Conservation (phyloP, 306 rosid genomes). For the Citrullus mucosospermus region DNA sequence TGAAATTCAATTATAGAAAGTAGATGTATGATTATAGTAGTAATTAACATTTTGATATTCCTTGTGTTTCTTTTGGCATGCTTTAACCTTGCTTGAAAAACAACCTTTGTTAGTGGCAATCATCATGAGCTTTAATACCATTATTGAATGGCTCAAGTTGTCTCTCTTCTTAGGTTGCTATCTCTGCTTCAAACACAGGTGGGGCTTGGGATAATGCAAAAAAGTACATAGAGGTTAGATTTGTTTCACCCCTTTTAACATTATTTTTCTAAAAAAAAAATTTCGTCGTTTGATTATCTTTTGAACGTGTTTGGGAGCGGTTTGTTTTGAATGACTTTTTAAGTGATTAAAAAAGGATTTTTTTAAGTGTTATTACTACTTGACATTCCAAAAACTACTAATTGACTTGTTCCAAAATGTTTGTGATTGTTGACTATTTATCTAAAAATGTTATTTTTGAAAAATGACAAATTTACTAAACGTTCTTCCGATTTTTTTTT, state of each 20-base stretch:
- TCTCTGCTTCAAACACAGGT: slow-evolving; percentile 62
- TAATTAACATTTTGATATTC: background rate
- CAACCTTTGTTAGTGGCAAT: background rate
- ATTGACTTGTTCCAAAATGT: background rate
- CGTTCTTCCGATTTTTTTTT: background rate
- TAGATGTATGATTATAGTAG: background rate
- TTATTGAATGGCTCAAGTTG: background rate
- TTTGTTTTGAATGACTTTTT: background rate
- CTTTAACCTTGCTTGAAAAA: background rate
- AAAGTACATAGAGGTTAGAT: slow-evolving; percentile 49
- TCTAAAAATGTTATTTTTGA: background rate
- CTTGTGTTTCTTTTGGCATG: background rate
- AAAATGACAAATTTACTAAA: background rate
- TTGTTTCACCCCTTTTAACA: background rate
- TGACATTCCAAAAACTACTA: background rate
- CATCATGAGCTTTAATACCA: background rate
- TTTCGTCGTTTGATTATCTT: background rate
- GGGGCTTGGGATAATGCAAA: slow-evolving; percentile 67
- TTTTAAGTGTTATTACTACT: too few relatives aligned
- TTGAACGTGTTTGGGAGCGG: background rate
- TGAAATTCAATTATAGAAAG: background rate
- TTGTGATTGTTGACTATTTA: background rate
- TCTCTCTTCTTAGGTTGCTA: slow-evolving; percentile 30
- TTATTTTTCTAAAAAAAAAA: background rate
- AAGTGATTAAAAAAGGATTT: too few relatives aligned